Evolutionary conservation across 805 yeast genomes (phyloP).

Genomic region (Tanozyma kutaoensis): DNA sequence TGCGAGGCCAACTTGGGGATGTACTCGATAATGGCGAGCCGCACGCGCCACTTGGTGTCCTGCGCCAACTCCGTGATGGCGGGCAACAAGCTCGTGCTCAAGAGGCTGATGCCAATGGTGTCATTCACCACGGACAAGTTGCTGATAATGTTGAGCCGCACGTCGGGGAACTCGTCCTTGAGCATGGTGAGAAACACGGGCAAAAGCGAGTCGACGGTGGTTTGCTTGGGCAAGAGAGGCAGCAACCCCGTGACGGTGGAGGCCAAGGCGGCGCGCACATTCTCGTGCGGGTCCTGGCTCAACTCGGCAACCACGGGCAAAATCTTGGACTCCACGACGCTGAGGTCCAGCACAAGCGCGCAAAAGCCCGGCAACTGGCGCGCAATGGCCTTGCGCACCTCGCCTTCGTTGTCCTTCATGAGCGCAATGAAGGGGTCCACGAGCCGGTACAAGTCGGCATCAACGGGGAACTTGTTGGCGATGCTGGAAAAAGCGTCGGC

Average conservation of each 20-base stretch:
- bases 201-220: constrained; percentile 67
- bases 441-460: constrained; percentile 41
- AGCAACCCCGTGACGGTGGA: constrained; percentile 78
- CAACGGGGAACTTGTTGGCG: constrained; percentile 50
- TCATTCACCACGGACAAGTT: constrained; percentile 86
- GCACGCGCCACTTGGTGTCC: constrained; percentile 95
- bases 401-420: constrained; percentile 90
- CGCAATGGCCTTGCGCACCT: constrained; percentile 89
- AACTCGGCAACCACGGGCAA: constrained; percentile 75
- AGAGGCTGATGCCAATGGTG: constrained; percentile 80
- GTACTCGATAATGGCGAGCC: constrained; percentile 92
- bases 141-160: constrained; percentile 84
- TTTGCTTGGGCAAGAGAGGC: constrained; percentile 72
- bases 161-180: constrained; percentile 95
- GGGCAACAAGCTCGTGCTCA: constrained; percentile 81
- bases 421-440: constrained; percentile 62
- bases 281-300: constrained; percentile 84
- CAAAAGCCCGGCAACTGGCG: constrained; percentile 78
- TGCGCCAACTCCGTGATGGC: constrained; percentile 94
- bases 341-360: constrained; percentile 28
- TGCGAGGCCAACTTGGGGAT: constrained; percentile 91
- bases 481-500: constrained; percentile 83
- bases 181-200: constrained; percentile 89
- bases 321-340: constrained; percentile 49
- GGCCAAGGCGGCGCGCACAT: constrained; percentile 88